Conservation (phyloP, 1,284 basidiomycete species). For the Filobasidium uniguttulatum region DNA sequence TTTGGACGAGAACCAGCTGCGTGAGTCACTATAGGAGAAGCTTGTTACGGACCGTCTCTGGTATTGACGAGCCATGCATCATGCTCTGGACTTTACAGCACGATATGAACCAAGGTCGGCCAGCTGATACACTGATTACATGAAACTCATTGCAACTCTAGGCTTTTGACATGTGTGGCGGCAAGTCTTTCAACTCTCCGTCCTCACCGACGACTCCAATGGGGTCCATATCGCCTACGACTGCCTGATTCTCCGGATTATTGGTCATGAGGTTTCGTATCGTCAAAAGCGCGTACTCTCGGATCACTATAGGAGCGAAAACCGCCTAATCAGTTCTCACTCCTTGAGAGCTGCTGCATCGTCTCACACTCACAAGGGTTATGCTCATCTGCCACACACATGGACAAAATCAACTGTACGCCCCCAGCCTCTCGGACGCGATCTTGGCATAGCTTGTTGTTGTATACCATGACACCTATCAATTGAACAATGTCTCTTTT, state of each 20-base stretch:
- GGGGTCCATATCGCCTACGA: slow-evolving; percentile 59
- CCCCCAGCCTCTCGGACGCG: slow-evolving; percentile 54
- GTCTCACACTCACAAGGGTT: slow-evolving; percentile 62
- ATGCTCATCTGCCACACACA: slow-evolving; percentile 75
- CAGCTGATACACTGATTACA: neutral
- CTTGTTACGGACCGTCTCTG: too few relatives aligned
- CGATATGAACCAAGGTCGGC: neutral
- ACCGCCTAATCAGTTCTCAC: neutral
- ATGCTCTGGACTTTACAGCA: neutral
- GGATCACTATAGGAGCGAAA: slow-evolving; percentile 47
- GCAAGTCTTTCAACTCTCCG: slow-evolving; percentile 43
- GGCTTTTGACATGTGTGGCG: slow-evolving; percentile 31
- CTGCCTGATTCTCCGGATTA: slow-evolving; percentile 63
- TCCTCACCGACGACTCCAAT: slow-evolving; percentile 43
- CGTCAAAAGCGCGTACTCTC: slow-evolving; percentile 76
- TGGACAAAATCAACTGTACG: slow-evolving; percentile 61
- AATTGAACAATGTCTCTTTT: slow-evolving; percentile 72
- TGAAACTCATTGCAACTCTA: neutral
- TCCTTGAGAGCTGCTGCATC: neutral
- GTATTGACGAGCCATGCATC: neutral
- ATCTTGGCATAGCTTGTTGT: slow-evolving; percentile 53
- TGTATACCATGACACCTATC: slow-evolving; percentile 57
- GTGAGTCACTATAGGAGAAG: neutral
- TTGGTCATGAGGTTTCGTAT: slow-evolving; percentile 60
- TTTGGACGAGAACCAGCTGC: neutral